phyloP scores from a whole-genome alignment of 1,284 basidiomycete genomes.

The Boletus smithii region DNA sequence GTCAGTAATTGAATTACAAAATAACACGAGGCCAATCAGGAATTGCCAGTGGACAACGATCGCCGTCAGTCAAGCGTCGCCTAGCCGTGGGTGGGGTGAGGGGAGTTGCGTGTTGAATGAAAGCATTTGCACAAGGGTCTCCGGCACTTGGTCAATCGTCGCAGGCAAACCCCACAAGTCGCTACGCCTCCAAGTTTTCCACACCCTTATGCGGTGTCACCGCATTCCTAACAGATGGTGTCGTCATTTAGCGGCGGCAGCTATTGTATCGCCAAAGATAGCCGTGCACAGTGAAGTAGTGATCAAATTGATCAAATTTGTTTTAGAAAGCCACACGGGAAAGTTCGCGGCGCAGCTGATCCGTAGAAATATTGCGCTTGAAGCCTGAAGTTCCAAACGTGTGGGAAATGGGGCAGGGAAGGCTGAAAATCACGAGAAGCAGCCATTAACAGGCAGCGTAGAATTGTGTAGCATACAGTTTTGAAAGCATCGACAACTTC shows the following conservation, averaged over 20 bases:
- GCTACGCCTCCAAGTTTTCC: slow-evolving; percentile 6
- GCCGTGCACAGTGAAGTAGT: slow-evolving; percentile 19
- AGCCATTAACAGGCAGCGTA: slow-evolving; percentile 5
- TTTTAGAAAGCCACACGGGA: slow-evolving; percentile 7
- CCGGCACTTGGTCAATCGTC: slow-evolving; percentile 15
- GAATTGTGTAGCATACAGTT: slow-evolving; percentile 11
- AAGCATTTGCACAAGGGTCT: slow-evolving; percentile 17
- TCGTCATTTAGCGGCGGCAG: slow-evolving; percentile 4
- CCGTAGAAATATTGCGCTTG: slow-evolving; percentile 5
- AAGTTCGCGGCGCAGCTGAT: slow-evolving; percentile 16
- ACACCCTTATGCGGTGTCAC: slow-evolving; percentile 5
- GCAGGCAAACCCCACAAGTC: slow-evolving; percentile 15
- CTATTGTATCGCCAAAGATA: slow-evolving; percentile 13
- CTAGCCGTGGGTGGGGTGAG: slow-evolving; percentile 17
- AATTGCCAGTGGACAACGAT: slow-evolving; percentile 15
- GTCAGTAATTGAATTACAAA: slow-evolving; percentile 15
- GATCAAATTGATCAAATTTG: slow-evolving; percentile 10
- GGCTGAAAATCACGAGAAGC: slow-evolving; percentile 2
- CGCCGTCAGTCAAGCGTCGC: slow-evolving; percentile 21
- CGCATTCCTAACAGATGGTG: neutral
- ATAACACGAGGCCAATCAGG: slow-evolving; percentile 24
- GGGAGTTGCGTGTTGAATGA: slow-evolving; percentile 1
- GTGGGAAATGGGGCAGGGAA: slow-evolving; percentile 3
- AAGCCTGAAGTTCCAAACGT: slow-evolving; percentile 2
- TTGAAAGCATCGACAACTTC: neutral